Conservation (phyloP, 2,329 filamentous ascomycete genomes). For the Westerdykella ornata region DNA sequence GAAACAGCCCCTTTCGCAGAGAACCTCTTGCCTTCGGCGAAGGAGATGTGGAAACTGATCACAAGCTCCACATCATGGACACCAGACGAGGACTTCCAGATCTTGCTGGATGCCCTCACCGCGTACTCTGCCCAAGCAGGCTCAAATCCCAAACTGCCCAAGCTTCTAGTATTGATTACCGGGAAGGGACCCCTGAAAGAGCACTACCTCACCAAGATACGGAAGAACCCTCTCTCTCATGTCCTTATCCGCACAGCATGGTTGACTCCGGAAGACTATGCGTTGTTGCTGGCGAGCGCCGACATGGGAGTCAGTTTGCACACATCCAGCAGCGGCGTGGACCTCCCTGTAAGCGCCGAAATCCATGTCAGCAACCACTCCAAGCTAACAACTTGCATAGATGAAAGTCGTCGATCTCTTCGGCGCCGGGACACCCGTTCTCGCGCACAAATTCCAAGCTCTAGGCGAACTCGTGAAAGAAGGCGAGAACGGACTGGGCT, state of each 20-base stretch:
- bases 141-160: slow-evolving; percentile 49
- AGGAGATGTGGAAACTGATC: slow-evolving; percentile 59
- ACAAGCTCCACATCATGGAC: slow-evolving; percentile 98
- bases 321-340: slow-evolving; percentile 87
- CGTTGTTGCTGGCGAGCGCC: slow-evolving; percentile 71
- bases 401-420: slow-evolving; percentile 99
- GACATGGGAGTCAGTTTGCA: slow-evolving; percentile 89
- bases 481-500: slow-evolving; percentile 78
- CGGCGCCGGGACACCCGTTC: slow-evolving; percentile 83
- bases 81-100: slow-evolving; percentile 85
- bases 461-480: slow-evolving; percentile 88
- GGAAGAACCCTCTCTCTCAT: slow-evolving; percentile 57
- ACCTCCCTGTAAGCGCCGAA: slow-evolving; percentile 54
- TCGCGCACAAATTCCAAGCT: slow-evolving; percentile 74
- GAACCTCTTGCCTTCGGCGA: slow-evolving; percentile 45
- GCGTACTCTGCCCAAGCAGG: slow-evolving; percentile 56
- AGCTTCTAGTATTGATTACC: slow-evolving; percentile 82
- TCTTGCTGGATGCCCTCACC: slow-evolving; percentile 77
- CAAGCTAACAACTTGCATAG: no score
- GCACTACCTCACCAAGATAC: slow-evolving; percentile 63
- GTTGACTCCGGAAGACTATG: slow-evolving; percentile 79
- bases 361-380: no score
- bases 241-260: slow-evolving; percentile 75
- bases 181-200: slow-evolving; percentile 84
- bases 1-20: slow-evolving; percentile 57